Conservation (phyloP, 805 yeast genomes). For the Myxozyma lipomycoides region DNA sequence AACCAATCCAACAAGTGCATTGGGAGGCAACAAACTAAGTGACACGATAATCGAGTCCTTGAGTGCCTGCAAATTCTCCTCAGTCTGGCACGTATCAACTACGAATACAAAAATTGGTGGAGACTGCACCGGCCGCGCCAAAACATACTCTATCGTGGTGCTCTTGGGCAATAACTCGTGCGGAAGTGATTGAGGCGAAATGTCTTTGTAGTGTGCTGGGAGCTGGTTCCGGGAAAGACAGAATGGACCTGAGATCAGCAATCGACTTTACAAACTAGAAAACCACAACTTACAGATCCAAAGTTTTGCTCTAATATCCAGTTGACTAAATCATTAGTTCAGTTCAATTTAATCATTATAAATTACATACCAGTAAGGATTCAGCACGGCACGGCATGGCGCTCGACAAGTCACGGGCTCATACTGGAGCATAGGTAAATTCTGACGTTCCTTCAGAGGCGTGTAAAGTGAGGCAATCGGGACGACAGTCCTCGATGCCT, state of each 20-base stretch:
- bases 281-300: slow-evolving; percentile 61
- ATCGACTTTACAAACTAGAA: not conserved
- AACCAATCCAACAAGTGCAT: slow-evolving; percentile 80
- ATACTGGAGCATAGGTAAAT: slow-evolving; percentile 70
- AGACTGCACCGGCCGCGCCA: slow-evolving; percentile 70
- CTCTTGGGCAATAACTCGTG: slow-evolving; percentile 65
- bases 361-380: slow-evolving; percentile 61
- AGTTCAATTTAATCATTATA: not conserved
- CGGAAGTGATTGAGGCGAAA: slow-evolving; percentile 74
- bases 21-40: slow-evolving; percentile 78
- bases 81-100: slow-evolving; percentile 85
- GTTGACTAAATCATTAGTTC: slow-evolving; percentile 38
- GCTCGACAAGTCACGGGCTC: slow-evolving; percentile 82
- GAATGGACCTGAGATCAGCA: slow-evolving; percentile 46
- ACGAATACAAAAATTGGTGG: slow-evolving; percentile 87
- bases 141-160: slow-evolving; percentile 80
- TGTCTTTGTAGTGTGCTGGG: slow-evolving; percentile 75
- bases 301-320: slow-evolving; percentile 67
- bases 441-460: slow-evolving; percentile 79
- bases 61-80: slow-evolving; percentile 77
- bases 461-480: slow-evolving; percentile 94
- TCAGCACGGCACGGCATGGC: slow-evolving; percentile 78
- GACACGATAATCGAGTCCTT: slow-evolving; percentile 76
- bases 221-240: slow-evolving; percentile 75
- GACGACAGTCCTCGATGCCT: slow-evolving; percentile 85